These are phyloP conservation scores for Lathyrus tuberosus DNA, from an alignment of 306 rosid genomes.

Conservation along the genomic window DNA sequence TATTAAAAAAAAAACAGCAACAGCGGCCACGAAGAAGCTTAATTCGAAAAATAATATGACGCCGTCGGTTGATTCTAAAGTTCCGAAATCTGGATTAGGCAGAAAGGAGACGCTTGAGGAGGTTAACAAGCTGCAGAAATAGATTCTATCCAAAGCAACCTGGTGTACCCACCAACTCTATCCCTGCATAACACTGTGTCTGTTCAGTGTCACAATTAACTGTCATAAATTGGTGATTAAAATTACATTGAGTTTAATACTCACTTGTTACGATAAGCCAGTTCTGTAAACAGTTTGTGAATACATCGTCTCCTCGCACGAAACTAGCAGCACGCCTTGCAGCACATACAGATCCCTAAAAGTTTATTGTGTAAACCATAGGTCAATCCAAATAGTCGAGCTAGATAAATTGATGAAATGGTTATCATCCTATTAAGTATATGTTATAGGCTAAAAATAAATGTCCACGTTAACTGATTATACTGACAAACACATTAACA, in stretches of 20 bases:
- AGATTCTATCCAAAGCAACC: conserved; percentile 80
- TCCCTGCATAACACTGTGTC: conserved; percentile 58
- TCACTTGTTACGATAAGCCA: conserved; percentile 91
- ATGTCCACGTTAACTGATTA: too few species aligned
- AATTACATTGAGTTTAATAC: conserved; percentile 27
- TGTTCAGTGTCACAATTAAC: conserved; percentile 31
- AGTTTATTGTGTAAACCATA: too few species aligned
- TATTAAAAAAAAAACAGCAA: too few species aligned
- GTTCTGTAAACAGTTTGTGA: conserved; percentile 88
- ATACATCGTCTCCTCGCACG: conserved; percentile 91
- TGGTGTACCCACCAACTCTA: conserved; percentile 92
- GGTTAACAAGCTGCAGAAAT: conserved; percentile 80
- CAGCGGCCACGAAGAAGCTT: conserved; percentile 50
- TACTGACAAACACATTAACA: too few species aligned
- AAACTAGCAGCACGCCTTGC: too few species aligned
- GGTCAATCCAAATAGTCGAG: too few species aligned
- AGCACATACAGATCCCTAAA: too few species aligned
- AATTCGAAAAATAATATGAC: conserved; percentile 41
- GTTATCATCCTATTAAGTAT: too few species aligned
- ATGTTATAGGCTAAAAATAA: too few species aligned
- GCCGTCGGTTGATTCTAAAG: conserved; percentile 29
- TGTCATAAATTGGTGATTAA: background rate
- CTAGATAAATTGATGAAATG: too few species aligned
- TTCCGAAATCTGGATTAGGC: conserved; percentile 76
- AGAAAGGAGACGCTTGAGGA: conserved; percentile 67